These are phyloP conservation scores for Aspergillus bombycis DNA, from an alignment of 2,329 filamentous ascomycete species.

Conservation along the genomic window DNA sequence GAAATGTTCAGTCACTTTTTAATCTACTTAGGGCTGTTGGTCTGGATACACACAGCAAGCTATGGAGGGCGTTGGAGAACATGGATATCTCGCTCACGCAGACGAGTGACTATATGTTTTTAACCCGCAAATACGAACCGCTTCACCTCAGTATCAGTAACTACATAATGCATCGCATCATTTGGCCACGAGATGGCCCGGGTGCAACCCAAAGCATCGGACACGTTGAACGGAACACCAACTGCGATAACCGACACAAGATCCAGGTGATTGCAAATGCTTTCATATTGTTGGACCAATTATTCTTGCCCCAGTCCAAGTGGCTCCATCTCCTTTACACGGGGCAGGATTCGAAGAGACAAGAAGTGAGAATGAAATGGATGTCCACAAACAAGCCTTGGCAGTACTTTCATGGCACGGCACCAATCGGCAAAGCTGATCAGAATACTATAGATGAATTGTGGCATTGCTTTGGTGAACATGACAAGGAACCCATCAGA, in stretches of 20 bases:
- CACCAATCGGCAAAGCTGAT: not conserved
- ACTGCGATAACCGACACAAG: not conserved
- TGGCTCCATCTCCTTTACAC: not conserved
- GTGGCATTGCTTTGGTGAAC: not conserved
- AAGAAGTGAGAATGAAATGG: not conserved
- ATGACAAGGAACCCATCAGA: not conserved
- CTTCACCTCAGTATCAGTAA: not conserved
- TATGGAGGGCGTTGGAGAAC: not conserved
- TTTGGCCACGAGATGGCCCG: not conserved
- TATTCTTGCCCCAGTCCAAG: not conserved
- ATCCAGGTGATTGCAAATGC: not conserved
- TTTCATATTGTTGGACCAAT: not conserved
- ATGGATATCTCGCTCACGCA: not conserved
- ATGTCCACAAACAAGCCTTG: not conserved
- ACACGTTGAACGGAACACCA: not conserved
- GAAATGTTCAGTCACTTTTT: slow-evolving; percentile 1
- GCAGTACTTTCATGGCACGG: not conserved
- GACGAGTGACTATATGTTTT: not conserved
- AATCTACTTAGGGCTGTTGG: not conserved
- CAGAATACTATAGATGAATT: not conserved
- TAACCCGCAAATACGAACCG: not conserved
- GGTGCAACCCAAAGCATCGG: not conserved
- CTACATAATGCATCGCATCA: slow-evolving; percentile 1
- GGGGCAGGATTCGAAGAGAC: not conserved
- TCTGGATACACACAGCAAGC: not conserved